Evolutionary conservation across 768 basidiomycete species (phyloP), one percentile per base, ranked within the genome.

Genomic region (Mycena capillaripes): DNA sequence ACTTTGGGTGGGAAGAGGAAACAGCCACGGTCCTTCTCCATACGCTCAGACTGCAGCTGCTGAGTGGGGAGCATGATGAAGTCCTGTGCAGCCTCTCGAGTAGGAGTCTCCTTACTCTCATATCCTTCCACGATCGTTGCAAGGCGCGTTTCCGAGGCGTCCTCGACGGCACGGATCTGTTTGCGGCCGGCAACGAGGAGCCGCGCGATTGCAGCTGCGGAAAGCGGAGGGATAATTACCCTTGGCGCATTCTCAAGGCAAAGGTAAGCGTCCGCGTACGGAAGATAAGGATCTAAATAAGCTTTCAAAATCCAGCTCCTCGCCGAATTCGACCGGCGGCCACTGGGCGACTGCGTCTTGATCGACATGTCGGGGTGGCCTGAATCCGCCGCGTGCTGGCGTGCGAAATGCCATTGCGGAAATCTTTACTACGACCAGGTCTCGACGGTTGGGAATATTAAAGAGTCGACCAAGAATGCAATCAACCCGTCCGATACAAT

Each of bases 1-100:
- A 82, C 34, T 85, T 82, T 64, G 84, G 82, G 10, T 88, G 88
- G 86, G 80, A 79, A 50, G 82, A 85, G 50, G 88, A 88, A 76
- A 82, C 84, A 6, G 80, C 80, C 69, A 66, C 83, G 14, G 86
- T 88, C 3, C 83, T 87, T 4, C 79, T 81, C 25, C 76, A 81
- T 40, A 87, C 88, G 11, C 76, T 89, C 25, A 74, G 74, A 17
- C 72, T 86, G 19, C 79, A 85, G 64, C 77, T 90, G 2, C 81
- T 83, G 66, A 79, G 81, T 19, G 81, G 83, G 7, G 75, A 78
- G 34, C 68, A 81, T 30, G 75, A 81, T 19, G 52, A 72, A 0
- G 74, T 79, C n/a, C 81, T 88, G 1, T 76, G 81, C 42, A 71
- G 75, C 19, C 77, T 88, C 23, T 76, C 84, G 10, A 76, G 84